A percentile compares a stretch with the other conserved stretches of the same genome.
Evolutionary conservation across 495 filamentous ascomycete species (phyloP).

Genomic region (Penicillium robsamsonii): DNA sequence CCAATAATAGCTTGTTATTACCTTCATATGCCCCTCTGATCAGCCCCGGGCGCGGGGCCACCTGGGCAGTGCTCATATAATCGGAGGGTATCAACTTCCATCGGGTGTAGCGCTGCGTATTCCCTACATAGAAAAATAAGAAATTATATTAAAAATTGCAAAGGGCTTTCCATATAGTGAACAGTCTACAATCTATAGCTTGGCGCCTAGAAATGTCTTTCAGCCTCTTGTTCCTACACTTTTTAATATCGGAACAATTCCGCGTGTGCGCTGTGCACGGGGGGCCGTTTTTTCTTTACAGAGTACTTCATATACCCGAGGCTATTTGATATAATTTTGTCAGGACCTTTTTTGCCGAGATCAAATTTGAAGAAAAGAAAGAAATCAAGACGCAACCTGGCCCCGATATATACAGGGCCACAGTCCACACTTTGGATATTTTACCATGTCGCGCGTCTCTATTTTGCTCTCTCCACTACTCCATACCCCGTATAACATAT

Average conservation of each 20-base stretch:
- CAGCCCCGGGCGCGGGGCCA: not conserved
- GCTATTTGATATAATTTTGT: not conserved
- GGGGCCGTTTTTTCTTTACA: no score
- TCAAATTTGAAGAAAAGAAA: not conserved
- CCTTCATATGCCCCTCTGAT: not conserved
- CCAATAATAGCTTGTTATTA: conserved; percentile 1
- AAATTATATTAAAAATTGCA: not conserved
- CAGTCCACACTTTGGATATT: not conserved
- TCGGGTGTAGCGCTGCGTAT: not conserved
- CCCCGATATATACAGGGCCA: not conserved
- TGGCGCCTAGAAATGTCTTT: not conserved
- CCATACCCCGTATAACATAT: conserved; percentile 9
- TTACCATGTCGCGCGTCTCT: conserved; percentile 7
- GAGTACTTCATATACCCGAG: not conserved
- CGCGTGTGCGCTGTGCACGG: not conserved
- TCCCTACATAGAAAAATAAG: not conserved
- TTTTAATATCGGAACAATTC: not conserved
- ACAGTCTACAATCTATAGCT: not conserved
- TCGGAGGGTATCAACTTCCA: not conserved
- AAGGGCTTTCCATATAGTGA: not conserved
- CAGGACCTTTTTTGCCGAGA: not conserved
- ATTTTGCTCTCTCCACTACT: not conserved
- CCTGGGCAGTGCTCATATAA: not conserved
- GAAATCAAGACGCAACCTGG: not conserved
- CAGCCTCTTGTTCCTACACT: not conserved